phyloP scores from a whole-genome alignment of 192 early-diverging fungal genomes.

The Glomus cerebriforme region DNA sequence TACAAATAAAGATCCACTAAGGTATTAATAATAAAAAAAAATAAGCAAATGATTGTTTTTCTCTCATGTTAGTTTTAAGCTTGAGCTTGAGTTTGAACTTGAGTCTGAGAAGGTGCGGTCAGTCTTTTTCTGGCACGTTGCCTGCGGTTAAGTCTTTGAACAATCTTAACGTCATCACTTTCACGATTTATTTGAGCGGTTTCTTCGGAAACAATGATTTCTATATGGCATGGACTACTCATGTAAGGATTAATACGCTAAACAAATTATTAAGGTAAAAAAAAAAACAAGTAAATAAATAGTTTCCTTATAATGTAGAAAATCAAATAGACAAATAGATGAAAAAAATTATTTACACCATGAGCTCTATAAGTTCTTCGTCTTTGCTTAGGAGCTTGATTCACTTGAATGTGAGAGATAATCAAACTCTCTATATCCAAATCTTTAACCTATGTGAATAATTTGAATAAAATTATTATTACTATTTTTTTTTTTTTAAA shows the following conservation, averaged over 20 bases:
- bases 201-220: conserved; percentile 92
- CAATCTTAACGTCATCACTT: conserved; percentile 61
- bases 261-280: background rate
- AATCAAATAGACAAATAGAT: background rate
- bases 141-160: conserved; percentile 54
- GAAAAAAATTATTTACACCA: conserved; percentile 49
- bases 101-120: background rate
- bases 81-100: background rate
- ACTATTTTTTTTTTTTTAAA: background rate
- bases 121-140: conserved; percentile 50
- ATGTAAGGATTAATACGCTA: conserved; percentile 77
- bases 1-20: too few relatives aligned
- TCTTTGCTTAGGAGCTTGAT: conserved; percentile 97
- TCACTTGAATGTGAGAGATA: conserved; percentile 95
- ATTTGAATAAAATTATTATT: background rate
- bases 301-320: background rate
- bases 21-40: too few relatives aligned
- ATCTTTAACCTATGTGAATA: conserved; percentile 73
- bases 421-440: conserved; percentile 85
- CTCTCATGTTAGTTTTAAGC: background rate
- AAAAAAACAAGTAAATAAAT: background rate
- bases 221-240: conserved; percentile 94
- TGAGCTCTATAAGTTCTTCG: conserved; percentile 98
- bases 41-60: background rate
- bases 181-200: conserved; percentile 76